Percentiles rank a stretch among this genome's conserved stretches.
Evolutionary conservation across 2,329 filamentous ascomycete genomes (phyloP).

Genomic region (Verticillium alfalfae): DNA sequence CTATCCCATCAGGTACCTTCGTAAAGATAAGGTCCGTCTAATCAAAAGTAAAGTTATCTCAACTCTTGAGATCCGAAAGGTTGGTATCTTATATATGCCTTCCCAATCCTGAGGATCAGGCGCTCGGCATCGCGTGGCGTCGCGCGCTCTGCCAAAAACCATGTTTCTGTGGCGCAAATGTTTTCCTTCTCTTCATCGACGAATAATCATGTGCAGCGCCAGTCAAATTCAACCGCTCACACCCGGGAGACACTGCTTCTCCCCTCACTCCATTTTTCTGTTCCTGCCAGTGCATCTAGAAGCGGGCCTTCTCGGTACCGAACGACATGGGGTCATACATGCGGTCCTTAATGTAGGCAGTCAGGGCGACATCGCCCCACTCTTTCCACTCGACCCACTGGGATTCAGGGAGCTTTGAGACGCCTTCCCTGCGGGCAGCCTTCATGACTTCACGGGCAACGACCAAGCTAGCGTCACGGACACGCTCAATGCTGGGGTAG

Average conservation of each 20-base stretch:
- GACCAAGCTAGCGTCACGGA: conserved; percentile 80
- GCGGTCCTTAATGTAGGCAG: conserved; percentile 56
- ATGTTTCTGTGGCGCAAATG: not conserved
- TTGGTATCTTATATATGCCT: not conserved
- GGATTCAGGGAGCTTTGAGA: conserved; percentile 62
- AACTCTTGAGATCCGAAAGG: not conserved
- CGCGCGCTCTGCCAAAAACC: not conserved
- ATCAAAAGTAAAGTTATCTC: not conserved
- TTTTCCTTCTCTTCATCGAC: not conserved
- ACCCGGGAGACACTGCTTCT: not conserved
- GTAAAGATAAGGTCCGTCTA: not conserved
- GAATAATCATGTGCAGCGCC: not conserved
- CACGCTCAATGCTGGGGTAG: conserved; percentile 86
- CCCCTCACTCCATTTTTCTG: not conserved
- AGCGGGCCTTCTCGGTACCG: conserved; percentile 17
- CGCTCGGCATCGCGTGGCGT: not conserved
- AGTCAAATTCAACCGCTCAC: not conserved
- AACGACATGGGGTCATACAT: conserved; percentile 54
- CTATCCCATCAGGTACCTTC: not conserved
- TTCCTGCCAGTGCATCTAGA: not conserved
- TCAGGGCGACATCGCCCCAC: conserved; percentile 60
- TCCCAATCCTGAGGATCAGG: not conserved
- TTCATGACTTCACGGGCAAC: conserved; percentile 93
- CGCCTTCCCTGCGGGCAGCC: conserved; percentile 75
- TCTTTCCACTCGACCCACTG: conserved; percentile 70